Conservation (phyloP, 2,329 filamentous ascomycete genomes). For the Fonsecaea multimorphosa region DNA sequence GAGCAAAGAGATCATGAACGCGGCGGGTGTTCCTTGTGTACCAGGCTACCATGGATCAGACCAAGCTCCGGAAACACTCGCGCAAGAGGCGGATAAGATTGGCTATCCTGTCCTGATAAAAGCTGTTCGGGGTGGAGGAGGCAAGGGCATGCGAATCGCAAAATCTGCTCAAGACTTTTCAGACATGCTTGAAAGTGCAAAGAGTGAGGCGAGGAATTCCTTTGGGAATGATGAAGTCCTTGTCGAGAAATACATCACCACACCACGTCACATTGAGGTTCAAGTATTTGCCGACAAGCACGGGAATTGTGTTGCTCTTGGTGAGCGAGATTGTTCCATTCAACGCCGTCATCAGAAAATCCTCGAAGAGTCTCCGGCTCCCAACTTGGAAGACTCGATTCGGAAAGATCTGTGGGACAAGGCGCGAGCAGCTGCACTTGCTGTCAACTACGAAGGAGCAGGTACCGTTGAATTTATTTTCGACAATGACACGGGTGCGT, state of each 20-base stretch:
- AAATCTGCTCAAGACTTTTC: slow-evolving; percentile 63
- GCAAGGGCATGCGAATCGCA: slow-evolving; percentile 74
- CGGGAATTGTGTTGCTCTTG: slow-evolving; percentile 68
- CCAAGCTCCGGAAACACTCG: slow-evolving; percentile 69
- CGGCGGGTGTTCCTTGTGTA: slow-evolving; percentile 93
- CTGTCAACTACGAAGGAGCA: slow-evolving; percentile 69
- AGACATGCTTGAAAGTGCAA: slow-evolving; percentile 67
- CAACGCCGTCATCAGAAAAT: slow-evolving; percentile 71
- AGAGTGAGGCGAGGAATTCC: slow-evolving; percentile 67
- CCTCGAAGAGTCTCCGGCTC: slow-evolving; percentile 69
- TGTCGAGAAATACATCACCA: slow-evolving; percentile 72
- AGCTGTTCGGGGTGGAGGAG: slow-evolving; percentile 68
- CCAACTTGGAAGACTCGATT: slow-evolving; percentile 64
- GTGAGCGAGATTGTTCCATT: slow-evolving; percentile 70
- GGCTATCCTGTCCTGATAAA: slow-evolving; percentile 70
- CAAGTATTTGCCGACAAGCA: slow-evolving; percentile 71
- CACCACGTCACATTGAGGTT: slow-evolving; percentile 70
- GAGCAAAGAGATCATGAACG: slow-evolving; percentile 95
- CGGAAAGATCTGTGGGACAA: slow-evolving; percentile 71
- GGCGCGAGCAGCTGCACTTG: slow-evolving; percentile 66
- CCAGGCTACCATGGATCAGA: slow-evolving; percentile 92
- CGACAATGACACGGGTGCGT: slow-evolving; percentile 69
- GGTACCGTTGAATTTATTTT: slow-evolving; percentile 74
- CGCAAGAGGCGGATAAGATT: slow-evolving; percentile 74
- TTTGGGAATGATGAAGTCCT: slow-evolving; percentile 72